A percentile compares a stretch with the other conserved stretches of the same genome.
These are phyloP conservation scores for Paraglomus occultum DNA, from an alignment of 192 early-diverging fungal species.

Conservation along the genomic window DNA sequence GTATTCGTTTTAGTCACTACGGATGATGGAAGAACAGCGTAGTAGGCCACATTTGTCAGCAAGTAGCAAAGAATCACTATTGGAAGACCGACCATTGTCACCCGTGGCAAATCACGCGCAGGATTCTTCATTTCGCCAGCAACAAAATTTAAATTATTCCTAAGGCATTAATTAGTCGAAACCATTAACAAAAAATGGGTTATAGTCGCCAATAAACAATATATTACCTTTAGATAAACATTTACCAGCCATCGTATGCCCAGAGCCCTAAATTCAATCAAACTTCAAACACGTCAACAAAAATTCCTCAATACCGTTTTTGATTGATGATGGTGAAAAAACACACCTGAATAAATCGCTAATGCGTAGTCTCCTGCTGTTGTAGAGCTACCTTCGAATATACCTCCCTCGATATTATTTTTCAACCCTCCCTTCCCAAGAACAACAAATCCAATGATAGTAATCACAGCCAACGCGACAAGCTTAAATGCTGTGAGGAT, in stretches of 20 bases:
- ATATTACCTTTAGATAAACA: constrained; percentile 38
- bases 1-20: constrained; percentile 66
- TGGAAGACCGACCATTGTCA: constrained; percentile 72
- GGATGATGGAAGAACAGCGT: constrained; percentile 69
- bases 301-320: background rate
- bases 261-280: constrained; percentile 47
- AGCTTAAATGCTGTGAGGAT: constrained; percentile 73
- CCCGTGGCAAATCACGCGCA: constrained; percentile 72
- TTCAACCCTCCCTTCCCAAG: constrained; percentile 52
- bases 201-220: too few relatives aligned
- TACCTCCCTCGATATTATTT: constrained; percentile 58
- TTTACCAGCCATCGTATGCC: constrained; percentile 63
- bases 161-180: constrained; percentile 46
- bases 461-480: constrained; percentile 62
- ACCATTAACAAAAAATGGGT: too few relatives aligned
- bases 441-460: constrained; percentile 64
- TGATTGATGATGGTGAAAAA: constrained; percentile 12
- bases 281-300: background rate
- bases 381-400: constrained; percentile 55
- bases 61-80: constrained; percentile 73
- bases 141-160: constrained; percentile 79
- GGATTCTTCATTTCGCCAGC: constrained; percentile 85
- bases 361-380: constrained; percentile 68
- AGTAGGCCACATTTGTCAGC: constrained; percentile 80
- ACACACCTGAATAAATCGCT: constrained; percentile 64